Base-by-base conservation (phyloP, 495 filamentous ascomycete genomes). In the Schizothecium vesticola region DNA sequence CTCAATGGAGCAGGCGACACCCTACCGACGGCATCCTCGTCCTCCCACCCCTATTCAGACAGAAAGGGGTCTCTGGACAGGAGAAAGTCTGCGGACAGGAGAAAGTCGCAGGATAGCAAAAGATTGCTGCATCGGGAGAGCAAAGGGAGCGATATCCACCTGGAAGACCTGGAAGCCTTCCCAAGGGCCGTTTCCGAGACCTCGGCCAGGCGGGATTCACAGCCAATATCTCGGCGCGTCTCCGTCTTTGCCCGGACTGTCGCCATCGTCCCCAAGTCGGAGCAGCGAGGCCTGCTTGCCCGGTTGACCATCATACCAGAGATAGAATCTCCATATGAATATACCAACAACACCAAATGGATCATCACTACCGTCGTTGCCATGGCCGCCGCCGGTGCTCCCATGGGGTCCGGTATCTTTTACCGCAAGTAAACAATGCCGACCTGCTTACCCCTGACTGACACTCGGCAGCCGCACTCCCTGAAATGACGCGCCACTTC, bases 321-420 rank as follows among this genome's bases (percentile, higher is more conserved):
- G 78, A 85, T 96, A 55, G 88, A 91, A 63, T 80, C 88, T 51
- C 89, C 94, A 0, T 88, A 89, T 65, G 84, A 91, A 22, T 97
- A 97, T 75, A 77, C 84, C 28, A 85, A 85, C 16, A 81, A 77
- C 21, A 89, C 82, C 56, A 97, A 97, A 86, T 96, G 94, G 91
- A 86, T 87, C 64, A 89, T 98, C 73, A 97, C 94, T 0, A 83
- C 89, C 60, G 81, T 94, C 63, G 86, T 97, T 28, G 90, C 93
- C 12, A 72, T 92, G 8, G 92, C 91, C 1, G 92, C 87, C 1
- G 86, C 87, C 11, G 88, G 87, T 5, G 92, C 91, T 21, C 94
- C 94, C 0, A 88, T 97, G 83, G 94, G 94, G 3, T 93, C 90
- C 25, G 85, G 90, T 0, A 92, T 98, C 56, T 87, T 97, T 60